Evolutionary conservation across 768 basidiomycete genomes (phyloP).

Genomic region (Mrakia frigida): DNA sequence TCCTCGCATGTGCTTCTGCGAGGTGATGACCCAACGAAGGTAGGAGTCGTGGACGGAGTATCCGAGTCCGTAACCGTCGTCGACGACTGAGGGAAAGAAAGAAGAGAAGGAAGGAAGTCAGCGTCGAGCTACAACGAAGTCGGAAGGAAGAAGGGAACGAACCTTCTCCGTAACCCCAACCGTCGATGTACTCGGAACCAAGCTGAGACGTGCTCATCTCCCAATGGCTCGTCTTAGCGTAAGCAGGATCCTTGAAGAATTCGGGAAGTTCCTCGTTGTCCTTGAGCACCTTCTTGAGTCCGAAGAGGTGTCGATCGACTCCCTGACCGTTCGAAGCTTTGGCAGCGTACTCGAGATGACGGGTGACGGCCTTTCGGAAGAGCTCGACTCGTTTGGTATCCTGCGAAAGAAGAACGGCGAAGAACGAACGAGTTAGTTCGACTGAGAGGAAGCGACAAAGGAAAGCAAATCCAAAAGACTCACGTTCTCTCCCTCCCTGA

Average conservation of each 20-base stretch:
- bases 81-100: slow-evolving; percentile 59
- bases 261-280: slow-evolving; percentile 67
- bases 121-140: not conserved
- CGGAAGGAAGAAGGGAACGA: slow-evolving; percentile 35
- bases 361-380: slow-evolving; percentile 67
- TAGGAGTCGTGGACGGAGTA: slow-evolving; percentile 60
- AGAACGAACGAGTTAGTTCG: not conserved
- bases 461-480: slow-evolving; percentile 35
- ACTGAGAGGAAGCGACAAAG: not conserved
- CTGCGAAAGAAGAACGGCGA: slow-evolving; percentile 41
- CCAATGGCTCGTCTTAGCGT: slow-evolving; percentile 72
- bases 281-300: slow-evolving; percentile 72
- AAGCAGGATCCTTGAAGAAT: slow-evolving; percentile 71
- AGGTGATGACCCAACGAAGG: slow-evolving; percentile 33
- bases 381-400: slow-evolving; percentile 58
- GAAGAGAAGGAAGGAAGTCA: slow-evolving; percentile 11
- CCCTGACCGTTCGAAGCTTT: slow-evolving; percentile 94
- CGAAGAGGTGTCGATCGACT: slow-evolving; percentile 92
- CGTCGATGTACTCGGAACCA: slow-evolving; percentile 72
- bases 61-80: slow-evolving; percentile 83
- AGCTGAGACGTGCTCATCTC: slow-evolving; percentile 87
- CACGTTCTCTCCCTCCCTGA: slow-evolving; percentile 53
- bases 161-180: slow-evolving; percentile 98
- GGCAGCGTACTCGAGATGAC: slow-evolving; percentile 78
- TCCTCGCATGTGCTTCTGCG: slow-evolving; percentile 54